Evolutionary conservation across 2,329 filamentous ascomycete genomes (phyloP), one percentile per base, ranked within the genome.

Genomic region (Aspergillus ochraceoroseus): DNA sequence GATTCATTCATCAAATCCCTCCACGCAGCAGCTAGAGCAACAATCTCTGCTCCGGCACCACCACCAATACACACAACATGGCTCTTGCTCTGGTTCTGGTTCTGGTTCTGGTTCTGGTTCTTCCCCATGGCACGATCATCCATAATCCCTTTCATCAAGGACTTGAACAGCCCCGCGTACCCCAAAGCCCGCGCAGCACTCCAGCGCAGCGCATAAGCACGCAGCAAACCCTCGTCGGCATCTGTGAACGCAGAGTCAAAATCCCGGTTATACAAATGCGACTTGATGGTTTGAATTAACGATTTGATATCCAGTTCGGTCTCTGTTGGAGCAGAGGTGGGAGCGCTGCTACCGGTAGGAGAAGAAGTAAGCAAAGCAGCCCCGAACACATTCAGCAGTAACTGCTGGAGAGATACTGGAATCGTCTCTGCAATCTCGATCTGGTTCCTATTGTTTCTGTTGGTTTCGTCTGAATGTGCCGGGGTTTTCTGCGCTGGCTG

Each of bases 201-300:
- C 89, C 90, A 98, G 54, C 92, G 72, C 38, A 87, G 78, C 6
- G 87, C 87, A 69, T 98, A 98, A 7, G 84, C 85, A 46, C 84
- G 79, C 12, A 95, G 74, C 53, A 83, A 77, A 30, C 83, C 79
- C 40, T 79, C 73, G 31, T 73, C 73, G 0, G 80, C 80, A 27
- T 66, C 65, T 2, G 64, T 55, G 66, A 96, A 98, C 0, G 90
- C 90, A 11, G 72, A 68, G 8, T 74, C 73, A 65, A 96, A 96
- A 61, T 96, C 86, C 20, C 92, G 79, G 43, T 85, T 81, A 62
- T 83, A 96, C 6, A 98, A 73, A 49, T 90, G 86, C 5, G 80
- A 74, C 64, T 96, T 98, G 47, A 96, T 78, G 37, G 82, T 78
- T 58, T 95, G 90, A 13, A 96, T 73, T 3, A 80, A 64, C 1